Conservation (phyloP, 2,329 filamentous ascomycete species). For the Macrophomina phaseolina region DNA sequence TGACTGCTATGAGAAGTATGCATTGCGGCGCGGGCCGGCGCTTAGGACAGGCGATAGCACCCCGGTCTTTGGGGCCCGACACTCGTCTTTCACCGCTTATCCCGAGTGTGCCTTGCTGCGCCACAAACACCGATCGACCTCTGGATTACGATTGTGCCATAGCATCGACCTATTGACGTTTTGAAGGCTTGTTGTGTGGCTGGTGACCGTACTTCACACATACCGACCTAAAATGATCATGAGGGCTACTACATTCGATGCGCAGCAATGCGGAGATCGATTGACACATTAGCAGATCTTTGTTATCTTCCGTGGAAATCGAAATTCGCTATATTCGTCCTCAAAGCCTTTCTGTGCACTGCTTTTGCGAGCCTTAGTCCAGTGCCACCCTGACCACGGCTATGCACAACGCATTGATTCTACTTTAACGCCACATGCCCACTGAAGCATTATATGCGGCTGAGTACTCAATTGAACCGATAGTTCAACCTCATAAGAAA, state of each 20-base stretch:
- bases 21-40: constrained; percentile 19
- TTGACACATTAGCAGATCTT: no score
- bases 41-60: neutral
- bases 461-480: neutral
- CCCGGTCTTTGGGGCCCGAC: neutral
- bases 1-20: neutral
- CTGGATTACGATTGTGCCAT: no score
- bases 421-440: neutral
- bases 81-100: neutral
- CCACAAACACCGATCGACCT: neutral
- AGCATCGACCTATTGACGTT: no score
- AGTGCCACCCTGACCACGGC: neutral
- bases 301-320: neutral
- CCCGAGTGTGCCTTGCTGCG: constrained; percentile 5
- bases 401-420: neutral
- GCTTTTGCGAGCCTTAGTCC: neutral
- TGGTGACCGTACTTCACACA: no score
- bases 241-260: no score
- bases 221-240: no score
- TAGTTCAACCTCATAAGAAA: neutral
- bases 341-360: neutral
- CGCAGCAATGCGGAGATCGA: no score
- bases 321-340: no score
- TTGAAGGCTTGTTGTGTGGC: no score
- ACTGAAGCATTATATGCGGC: neutral